A percentile compares a stretch with the other conserved stretches of the same genome.
Conservation (phyloP, 139 green algal species). For the Micractinium conductrix region DNA sequence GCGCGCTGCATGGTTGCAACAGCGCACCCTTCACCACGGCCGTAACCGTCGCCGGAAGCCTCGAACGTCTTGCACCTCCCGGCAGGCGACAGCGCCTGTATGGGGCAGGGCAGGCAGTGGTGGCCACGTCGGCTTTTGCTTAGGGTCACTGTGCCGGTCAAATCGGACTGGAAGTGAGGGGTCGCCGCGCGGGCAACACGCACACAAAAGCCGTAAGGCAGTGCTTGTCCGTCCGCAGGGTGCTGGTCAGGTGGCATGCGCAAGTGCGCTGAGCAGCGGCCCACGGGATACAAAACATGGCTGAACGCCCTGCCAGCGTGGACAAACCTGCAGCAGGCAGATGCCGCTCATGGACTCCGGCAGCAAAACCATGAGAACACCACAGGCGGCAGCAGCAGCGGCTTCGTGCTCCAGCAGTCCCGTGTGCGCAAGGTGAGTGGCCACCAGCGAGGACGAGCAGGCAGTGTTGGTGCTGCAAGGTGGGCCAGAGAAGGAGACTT, state of each 20-base stretch:
- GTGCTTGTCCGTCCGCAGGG: too few species aligned
- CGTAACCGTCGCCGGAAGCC: slow-evolving; percentile 60
- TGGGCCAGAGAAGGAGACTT: not conserved
- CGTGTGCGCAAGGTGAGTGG: slow-evolving; percentile 62
- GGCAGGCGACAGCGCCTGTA: slow-evolving; percentile 24
- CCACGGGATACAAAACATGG: too few species aligned
- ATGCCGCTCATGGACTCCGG: slow-evolving; percentile 45
- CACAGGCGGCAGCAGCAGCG: slow-evolving; percentile 35
- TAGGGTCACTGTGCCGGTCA: too few species aligned
- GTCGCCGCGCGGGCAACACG: too few species aligned
- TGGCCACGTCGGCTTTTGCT: too few species aligned
- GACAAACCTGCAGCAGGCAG: slow-evolving; percentile 16
- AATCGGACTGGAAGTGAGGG: too few species aligned
- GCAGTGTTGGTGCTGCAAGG: slow-evolving; percentile 65
- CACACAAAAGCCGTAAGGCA: not conserved
- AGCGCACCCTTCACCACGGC: slow-evolving; percentile 50
- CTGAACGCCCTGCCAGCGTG: too few species aligned
- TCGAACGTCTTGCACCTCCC: slow-evolving; percentile 67
- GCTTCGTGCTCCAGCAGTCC: slow-evolving; percentile 38
- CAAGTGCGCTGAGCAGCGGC: too few species aligned
- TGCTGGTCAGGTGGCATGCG: not conserved
- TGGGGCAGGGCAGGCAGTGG: too few species aligned
- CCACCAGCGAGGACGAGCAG: slow-evolving; percentile 89
- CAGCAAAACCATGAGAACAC: slow-evolving; percentile 47
- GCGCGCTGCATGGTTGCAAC: slow-evolving; percentile 1